Evolutionary conservation across 176 grass and related monocot genomes (phyloP).

Genomic region (Tillandsia leiboldiana): DNA sequence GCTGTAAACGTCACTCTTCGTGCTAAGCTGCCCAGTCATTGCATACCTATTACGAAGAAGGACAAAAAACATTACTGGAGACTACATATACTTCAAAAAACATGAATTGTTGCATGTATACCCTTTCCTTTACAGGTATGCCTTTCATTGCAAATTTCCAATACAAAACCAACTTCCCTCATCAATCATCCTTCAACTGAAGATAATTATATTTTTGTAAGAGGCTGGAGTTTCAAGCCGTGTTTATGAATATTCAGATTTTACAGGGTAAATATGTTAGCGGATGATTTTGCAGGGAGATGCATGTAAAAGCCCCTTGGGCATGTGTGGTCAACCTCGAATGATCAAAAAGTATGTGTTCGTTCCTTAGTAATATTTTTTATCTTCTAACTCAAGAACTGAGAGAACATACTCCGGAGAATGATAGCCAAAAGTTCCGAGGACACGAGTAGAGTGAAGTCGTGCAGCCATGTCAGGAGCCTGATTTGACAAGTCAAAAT

Average conservation of each 20-base stretch:
- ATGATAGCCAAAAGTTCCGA: constrained; percentile 34
- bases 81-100: background rate
- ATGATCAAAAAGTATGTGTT: background rate
- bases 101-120: background rate
- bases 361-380: background rate
- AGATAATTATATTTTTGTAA: too few species aligned
- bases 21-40: constrained; percentile 25
- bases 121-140: background rate
- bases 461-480: constrained; percentile 29
- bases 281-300: too few species aligned
- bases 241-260: too few species aligned
- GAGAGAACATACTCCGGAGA: constrained; percentile 20
- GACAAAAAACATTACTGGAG: background rate
- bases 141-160: too few species aligned
- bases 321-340: too few species aligned
- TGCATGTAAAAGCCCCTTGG: too few species aligned
- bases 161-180: too few species aligned
- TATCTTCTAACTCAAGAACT: too few species aligned
- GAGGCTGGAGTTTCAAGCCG: too few species aligned
- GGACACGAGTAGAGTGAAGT: constrained; percentile 28
- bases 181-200: too few species aligned
- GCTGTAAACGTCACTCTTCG: constrained; percentile 24
- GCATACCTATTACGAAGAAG: constrained; percentile 10
- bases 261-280: too few species aligned
- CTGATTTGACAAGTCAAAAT: constrained; percentile 30